Evolutionary conservation across 441 rosid genomes (phyloP), one percentile per base, ranked within the genome.

Genomic region (Monsonia emarginata): DNA sequence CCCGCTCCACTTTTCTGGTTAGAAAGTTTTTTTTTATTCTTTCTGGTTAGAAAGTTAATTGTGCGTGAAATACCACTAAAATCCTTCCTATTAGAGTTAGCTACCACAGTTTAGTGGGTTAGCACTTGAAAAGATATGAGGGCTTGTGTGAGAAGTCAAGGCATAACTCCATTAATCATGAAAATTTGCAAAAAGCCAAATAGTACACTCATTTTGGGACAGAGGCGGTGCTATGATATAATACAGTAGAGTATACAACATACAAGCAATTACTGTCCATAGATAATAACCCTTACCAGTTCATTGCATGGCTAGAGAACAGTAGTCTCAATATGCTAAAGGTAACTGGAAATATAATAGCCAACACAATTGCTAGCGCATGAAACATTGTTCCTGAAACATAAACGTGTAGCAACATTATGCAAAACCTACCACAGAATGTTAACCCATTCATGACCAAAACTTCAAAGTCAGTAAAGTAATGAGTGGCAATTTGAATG

Each of bases 291-390:
- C 16, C 69, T 60, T 52, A 95, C 99, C 99, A 91, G 85, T 78
- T 88, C 99, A 95, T 91, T 34, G 93, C 89, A 81, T 77, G 48
- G 66, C 83, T 79, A 61, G 89, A 82, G 81, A 83, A 85, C 64
- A 85, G 75, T 76, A 85, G 76, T 82, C 97, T 82, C 81, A 88
- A 67, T 71, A 87, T 73, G 34, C 98, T 83, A 75, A 89, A 86
- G 67, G 78, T 63, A 71, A 89, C 69, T 28, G 98, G 98, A 73
- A 84, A 75, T 67, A 90, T 74, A 76, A 85, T 78, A 62, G 90
- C 97, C 74, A 95, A 78, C 65, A 88, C 62, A 68, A 82, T 68
- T 69, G 87, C 98, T 72, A 80, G 65, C 74, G 82, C 76, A 74
- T 93, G 96, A 65, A 86, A 78, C 69, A 90, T 61, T 71, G 81